Evolutionary conservation across 164 flowering plant species (phyloP).

Genomic region (Hamamelis virginiana): DNA sequence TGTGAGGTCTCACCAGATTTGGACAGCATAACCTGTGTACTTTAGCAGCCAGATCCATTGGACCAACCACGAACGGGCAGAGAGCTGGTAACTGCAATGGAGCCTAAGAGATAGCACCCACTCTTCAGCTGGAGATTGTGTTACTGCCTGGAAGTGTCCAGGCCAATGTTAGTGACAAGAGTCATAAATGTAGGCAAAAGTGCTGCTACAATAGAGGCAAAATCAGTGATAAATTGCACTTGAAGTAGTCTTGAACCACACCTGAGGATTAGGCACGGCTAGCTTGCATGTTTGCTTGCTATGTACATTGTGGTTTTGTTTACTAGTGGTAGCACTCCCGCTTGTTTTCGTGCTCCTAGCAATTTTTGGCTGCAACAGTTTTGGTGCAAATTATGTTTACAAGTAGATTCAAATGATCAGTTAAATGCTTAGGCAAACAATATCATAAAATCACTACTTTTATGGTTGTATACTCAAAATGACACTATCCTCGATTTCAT

Average conservation of each 20-base stretch:
- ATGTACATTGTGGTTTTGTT: slow-evolving; percentile 5
- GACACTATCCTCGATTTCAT: too few species aligned
- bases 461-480: too few species aligned
- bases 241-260: too few species aligned
- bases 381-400: neutral
- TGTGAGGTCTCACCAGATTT: too few species aligned
- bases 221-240: slow-evolving; percentile 11
- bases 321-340: slow-evolving; percentile 5
- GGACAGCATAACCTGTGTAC: neutral
- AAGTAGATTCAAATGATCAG: neutral
- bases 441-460: too few species aligned
- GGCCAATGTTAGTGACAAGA: slow-evolving; percentile 18
- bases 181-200: slow-evolving; percentile 7
- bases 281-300: neutral
- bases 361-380: slow-evolving; percentile 8
- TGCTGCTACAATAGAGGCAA: slow-evolving; percentile 11
- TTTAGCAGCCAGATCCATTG: neutral
- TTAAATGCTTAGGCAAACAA: too few species aligned
- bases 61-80: neutral
- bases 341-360: slow-evolving; percentile 3
- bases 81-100: too few species aligned
- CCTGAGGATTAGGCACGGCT: slow-evolving; percentile 18
- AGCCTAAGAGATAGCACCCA: too few species aligned
- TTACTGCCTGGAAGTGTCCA: slow-evolving; percentile 15
- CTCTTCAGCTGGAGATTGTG: slow-evolving; percentile 1